Evolutionary conservation across 108 stramenopile genomes (phyloP).

Genomic region (Cyclotella choctawhatcheeana): DNA sequence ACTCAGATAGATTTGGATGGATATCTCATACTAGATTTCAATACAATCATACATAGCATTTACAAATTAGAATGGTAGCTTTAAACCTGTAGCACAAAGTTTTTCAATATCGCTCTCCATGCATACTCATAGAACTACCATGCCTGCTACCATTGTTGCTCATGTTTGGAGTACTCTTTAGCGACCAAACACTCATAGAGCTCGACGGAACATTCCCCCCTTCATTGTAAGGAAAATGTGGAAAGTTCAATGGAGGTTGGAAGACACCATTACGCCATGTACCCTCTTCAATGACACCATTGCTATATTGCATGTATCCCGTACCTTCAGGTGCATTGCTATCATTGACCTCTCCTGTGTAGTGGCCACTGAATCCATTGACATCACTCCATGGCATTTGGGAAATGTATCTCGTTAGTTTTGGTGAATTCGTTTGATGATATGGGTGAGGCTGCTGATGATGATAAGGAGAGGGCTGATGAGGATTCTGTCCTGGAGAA

Average conservation of each 20-base stretch:
- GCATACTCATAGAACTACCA: constrained; percentile 14
- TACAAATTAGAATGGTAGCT: too few relatives aligned
- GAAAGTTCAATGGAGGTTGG: constrained; percentile 18
- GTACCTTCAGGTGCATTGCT: constrained; percentile 36
- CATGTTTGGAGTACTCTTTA: constrained; percentile 45
- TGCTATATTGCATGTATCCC: constrained; percentile 44
- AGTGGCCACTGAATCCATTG: constrained; percentile 46
- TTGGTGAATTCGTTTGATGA: not conserved
- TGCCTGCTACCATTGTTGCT: constrained; percentile 1
- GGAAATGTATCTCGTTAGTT: constrained; percentile 17
- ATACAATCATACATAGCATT: too few relatives aligned
- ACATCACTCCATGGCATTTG: constrained; percentile 51
- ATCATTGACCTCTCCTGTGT: constrained; percentile 39
- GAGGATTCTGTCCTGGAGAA: not conserved
- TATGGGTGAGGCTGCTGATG: constrained; percentile 7
- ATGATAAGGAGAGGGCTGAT: not conserved
- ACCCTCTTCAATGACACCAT: constrained; percentile 48
- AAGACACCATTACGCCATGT: constrained; percentile 48
- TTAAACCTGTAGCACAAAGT: too few relatives aligned
- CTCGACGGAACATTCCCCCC: constrained; percentile 22
- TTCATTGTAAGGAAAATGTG: not conserved
- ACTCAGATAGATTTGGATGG: too few relatives aligned
- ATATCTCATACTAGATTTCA: too few relatives aligned
- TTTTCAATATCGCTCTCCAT: constrained; percentile 11
- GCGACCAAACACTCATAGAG: constrained; percentile 42